Base-by-base conservation (phyloP, 352 stramenopile species). In the Globisporangium lucens region DNA sequence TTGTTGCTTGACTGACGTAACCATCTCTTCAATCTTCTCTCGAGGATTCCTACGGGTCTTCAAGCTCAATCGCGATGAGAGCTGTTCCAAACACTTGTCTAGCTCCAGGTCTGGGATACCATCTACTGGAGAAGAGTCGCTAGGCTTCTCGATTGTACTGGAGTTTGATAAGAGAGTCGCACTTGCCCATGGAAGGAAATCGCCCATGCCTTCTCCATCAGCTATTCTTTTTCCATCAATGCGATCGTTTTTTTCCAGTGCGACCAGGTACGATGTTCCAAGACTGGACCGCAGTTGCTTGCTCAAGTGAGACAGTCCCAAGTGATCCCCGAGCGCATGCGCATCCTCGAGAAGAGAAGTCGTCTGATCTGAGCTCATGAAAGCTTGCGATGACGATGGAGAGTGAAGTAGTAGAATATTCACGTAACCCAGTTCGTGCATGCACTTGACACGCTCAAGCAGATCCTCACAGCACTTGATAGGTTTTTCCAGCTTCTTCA, bases 381-480 rank as follows among this genome's bases (percentile, higher is more conserved):
- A 83, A n/a, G 69, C 70, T 46, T 72, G 74, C 41, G 66, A 59
- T 51, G 43, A 24, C 33, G 74, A 75, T 2, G 65, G 57, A 17
- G 78, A 85, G 1, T 73, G 78, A 12, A 91, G 64, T 22, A 91
- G 58, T 20, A 46, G 63, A 15, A 75, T 52, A 61, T 82, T 90
- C 27, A 68, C 65, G 30, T 67, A 58, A 6, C 78, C 82, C 15
- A 93, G 64, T 64, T 81, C 68, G 52, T 80, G 75, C 49, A 85
- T 76, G 12, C 71, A 77, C 29, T 87, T 79, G n/a, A 83, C 65
- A 24, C 68, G 68, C 65, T 91, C 85, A 43, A 91, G 36, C n/a
- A 66, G 60, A 49, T 78, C 46, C 22, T 38, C 47, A 49, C 82
- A 91, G 17, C 60, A 53, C 12, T 80, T 76, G n/a, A 82, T 67